Base-by-base conservation (phyloP, 805 yeast species). In the Yarrowia divulgata region DNA sequence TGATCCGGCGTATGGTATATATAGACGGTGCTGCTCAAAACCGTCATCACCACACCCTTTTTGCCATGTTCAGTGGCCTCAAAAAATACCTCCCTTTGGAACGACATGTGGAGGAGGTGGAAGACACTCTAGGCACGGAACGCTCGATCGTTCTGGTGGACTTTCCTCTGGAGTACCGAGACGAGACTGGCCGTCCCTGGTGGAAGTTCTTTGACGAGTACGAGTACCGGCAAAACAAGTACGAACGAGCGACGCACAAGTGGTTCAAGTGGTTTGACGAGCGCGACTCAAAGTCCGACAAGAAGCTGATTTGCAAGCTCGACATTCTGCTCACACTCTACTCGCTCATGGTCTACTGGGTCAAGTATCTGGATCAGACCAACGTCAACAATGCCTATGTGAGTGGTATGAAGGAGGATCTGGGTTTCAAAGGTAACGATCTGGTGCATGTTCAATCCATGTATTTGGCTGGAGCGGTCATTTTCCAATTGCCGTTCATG, bases 371-470 rank as follows among this genome's bases (percentile, higher is more conserved):
- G 75, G 96, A 91, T 77, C 83, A 95, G 77, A 93, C 90, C 69
- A 91, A 91, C 76, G 89, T 91, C 71, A 87, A 93, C 37, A 90
- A 91, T 77, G 96, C 97, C 12, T 86, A 87, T 71, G 84, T 88
- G 69, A 90, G 89, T 75, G 92, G 92, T 13, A 81, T 91, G 81
- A 82, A 82, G 19, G 78, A 74, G 1, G 90, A 87, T 68, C 77
- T 91, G 37, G 74, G 82, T 19, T 79, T 91, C 52, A 76, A 78
- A 1, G 89, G 89, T 8, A 82, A 83, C 72, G 88, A 89, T 74
- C 88, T 83, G 79, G 87, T 88, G 74, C 83, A 82, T 48, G 88
- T 89, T 6, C 81, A 90, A 72, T 87, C 91, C 8, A 84, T 89
- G 13, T 89, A 89, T 77, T 89, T 88, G 72, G 88, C 88, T 18